Percentiles rank a stretch among this genome's conserved stretches.
Evolutionary conservation across 2,329 filamentous ascomycete species (phyloP).

Genomic region (Penicillium janthinellum): DNA sequence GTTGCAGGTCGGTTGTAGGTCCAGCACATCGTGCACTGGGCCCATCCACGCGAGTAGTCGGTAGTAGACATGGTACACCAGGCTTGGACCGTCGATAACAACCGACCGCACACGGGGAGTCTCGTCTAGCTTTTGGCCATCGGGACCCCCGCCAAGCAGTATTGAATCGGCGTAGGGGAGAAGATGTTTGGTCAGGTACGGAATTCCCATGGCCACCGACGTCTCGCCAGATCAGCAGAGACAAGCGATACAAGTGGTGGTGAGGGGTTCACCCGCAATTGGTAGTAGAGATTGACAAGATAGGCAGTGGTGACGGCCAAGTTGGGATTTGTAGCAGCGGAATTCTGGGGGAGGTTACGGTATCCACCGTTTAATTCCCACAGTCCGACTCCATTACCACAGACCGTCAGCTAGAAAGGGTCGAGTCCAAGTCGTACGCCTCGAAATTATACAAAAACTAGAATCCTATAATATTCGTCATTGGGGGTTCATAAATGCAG

Average conservation of each 20-base stretch:
- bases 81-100: conserved; percentile 74
- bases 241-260: background rate
- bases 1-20: conserved; percentile 62
- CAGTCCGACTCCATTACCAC: background rate
- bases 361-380: background rate
- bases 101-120: conserved; percentile 33
- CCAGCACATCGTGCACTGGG: conserved; percentile 49
- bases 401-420: background rate
- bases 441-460: background rate
- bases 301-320: background rate
- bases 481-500: background rate
- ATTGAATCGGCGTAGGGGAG: conserved; percentile 34
- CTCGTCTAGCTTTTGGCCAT: conserved; percentile 15
- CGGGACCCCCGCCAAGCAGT: conserved; percentile 17
- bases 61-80: conserved; percentile 73
- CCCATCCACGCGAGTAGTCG: conserved; percentile 52
- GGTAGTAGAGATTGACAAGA: background rate
- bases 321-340: background rate
- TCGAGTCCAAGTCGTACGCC: background rate
- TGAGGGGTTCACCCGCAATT: background rate
- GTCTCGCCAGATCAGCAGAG: background rate
- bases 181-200: conserved; percentile 36
- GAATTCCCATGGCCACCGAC: conserved; percentile 35
- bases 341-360: background rate
- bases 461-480: background rate